Base-by-base conservation (phyloP, 192 early-diverging fungal species). In the Powellomyces hirtus region DNA sequence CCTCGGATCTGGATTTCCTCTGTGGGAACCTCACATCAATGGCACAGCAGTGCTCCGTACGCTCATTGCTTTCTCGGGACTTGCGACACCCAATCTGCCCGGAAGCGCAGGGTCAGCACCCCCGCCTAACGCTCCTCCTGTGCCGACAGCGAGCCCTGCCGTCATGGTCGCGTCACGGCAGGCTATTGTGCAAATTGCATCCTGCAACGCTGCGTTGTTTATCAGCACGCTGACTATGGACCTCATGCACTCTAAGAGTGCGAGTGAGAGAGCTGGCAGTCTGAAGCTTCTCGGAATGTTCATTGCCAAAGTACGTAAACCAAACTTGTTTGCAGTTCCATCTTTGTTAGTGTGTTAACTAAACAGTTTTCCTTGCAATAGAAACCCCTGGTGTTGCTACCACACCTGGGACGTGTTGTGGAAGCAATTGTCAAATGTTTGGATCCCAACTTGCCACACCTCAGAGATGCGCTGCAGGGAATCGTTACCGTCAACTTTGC, bases 391-490 rank as follows among this genome's bases (percentile, higher is more conserved):
- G 50, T 94, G 6, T 63, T 93, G 0, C 84, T 89, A 70, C 67
- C 77, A 0, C 80, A 84, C 69, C 70, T 93, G 6, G 68, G 86
- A 4, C 68, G 74, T 2, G 82, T 94, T 26, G 78, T 88, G 1
- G 92, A 92, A 59, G 86, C 88, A 0, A 88, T 94, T 49, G 92
- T 94, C 0, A 93, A 91, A 62, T 87, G 88, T 31, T 66, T 94
- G 29, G 92, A 94, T 70, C 92, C 92, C 0, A 93, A 91, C 62
- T 74, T 79, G 20, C 84, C 91, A 0, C 72, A 85, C 37, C 75
- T 92, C 66, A 75, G 92, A 20, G 92, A 94, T 60, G 66, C 75
- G 1, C 72, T 92, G 22, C 79, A 91, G 26, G 83, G 78, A 8
- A 75, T 89, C 78, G 45, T 84, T 56, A 80, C 88, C 71, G 70